Evolutionary conservation across 2,329 filamentous ascomycete species (phyloP).

Genomic region (Chaetothyriales sp.): DNA sequence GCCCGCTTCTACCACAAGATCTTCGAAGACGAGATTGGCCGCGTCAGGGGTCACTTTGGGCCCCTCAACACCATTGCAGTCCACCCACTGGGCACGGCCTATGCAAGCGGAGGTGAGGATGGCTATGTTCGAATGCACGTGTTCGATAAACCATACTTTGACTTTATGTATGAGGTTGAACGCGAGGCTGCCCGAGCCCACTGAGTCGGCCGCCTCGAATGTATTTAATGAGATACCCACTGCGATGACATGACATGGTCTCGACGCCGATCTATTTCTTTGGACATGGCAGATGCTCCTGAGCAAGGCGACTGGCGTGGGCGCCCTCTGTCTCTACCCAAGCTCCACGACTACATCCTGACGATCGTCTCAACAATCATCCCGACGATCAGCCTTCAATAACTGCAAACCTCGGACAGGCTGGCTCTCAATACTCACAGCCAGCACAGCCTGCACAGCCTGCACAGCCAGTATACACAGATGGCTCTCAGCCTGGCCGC

Average conservation of each 20-base stretch:
- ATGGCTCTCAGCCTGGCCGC: neutral
- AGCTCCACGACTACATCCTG: neutral
- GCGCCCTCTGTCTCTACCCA: neutral
- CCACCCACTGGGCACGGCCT: constrained; percentile 79
- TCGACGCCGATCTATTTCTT: neutral
- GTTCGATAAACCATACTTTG: constrained; percentile 97
- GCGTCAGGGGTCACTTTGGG: constrained; percentile 93
- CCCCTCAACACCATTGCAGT: constrained; percentile 91
- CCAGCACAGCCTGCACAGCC: neutral
- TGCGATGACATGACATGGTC: neutral
- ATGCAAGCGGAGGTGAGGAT: constrained; percentile 92
- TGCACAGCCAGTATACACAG: too few species aligned
- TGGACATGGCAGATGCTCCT: too few species aligned
- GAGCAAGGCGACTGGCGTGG: too few species aligned
- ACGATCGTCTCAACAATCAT: too few species aligned
- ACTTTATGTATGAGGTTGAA: constrained; percentile 98
- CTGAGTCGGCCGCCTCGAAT: neutral
- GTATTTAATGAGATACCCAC: neutral
- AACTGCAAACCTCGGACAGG: too few species aligned
- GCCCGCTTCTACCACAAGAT: constrained; percentile 99
- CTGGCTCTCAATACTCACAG: neutral
- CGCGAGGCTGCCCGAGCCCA: constrained; percentile 45
- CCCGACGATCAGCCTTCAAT: too few species aligned
- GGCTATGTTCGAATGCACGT: constrained; percentile 97
- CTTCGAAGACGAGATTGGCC: constrained; percentile 95